Base-by-base conservation (phyloP, 164 flowering plant species). In the Vitis rupestris region DNA sequence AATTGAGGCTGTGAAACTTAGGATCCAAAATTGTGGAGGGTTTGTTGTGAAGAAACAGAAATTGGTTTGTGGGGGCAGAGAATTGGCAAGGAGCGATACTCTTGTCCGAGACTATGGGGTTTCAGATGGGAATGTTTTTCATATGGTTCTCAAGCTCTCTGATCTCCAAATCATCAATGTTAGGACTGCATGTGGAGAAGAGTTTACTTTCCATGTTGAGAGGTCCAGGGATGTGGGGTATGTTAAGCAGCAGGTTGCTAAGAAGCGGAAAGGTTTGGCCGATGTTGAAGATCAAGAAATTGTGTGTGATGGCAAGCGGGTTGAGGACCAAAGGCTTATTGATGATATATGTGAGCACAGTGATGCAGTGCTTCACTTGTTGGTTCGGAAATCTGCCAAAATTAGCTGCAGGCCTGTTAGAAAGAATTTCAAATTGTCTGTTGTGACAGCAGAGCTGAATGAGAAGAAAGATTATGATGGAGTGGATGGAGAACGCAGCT, bases 31-130 rank as follows among this genome's bases (percentile, higher is more conserved):
- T 15, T 80, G 64, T 62, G 72, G 79, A 74, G 88, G 90, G 50
- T 81, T 83, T 74, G 80, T 80, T 15, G 79, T 80, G 62, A 83
- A 76, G 70, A 85, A 79, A 11, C 87, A 84, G 61, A 88, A 83
- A 70, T 69, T 88, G 77, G 84, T 88, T 15, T 88, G 79, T 71
- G 81, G 82, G 3, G 92, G 92, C 9, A 69, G 88, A 8, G 92
- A 82, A 68, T 73, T 88, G 16, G 67, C 90, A 0, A 59, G 92
- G 50, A 83, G 81, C 59, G 65, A 85, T 72, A 82, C 85, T 13
- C 80, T 79, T 8, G 76, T 88, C 30, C 69, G 78, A 13, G 92
- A 88, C 48, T 88, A 88, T 70, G 87, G 84, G 2, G 83, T 88
- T 1, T 15, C 73, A 3, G 76, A 83, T 76, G 92, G 92, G 50